These are phyloP conservation scores for Tribonema minus DNA, from an alignment of 108 stramenopile genomes.

Conservation along the genomic window DNA sequence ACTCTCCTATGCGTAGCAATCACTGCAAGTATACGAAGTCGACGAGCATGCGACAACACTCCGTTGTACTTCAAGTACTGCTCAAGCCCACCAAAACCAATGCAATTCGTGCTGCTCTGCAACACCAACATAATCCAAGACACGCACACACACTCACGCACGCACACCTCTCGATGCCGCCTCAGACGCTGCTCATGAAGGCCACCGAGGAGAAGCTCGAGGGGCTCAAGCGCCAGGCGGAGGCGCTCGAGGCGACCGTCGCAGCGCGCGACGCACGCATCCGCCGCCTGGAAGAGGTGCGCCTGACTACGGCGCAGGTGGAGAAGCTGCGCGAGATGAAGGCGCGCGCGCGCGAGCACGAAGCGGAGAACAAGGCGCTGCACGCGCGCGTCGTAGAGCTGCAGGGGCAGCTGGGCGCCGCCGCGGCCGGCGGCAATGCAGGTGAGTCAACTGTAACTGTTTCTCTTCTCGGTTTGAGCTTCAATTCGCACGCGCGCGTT, in stretches of 20 bases:
- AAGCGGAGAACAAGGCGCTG: slow-evolving; percentile 20
- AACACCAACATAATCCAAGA: no score
- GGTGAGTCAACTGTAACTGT: no score
- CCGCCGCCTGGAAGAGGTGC: slow-evolving; percentile 6
- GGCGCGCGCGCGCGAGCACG: neutral
- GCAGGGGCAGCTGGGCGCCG: neutral
- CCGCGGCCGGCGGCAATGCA: neutral
- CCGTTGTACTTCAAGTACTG: no score
- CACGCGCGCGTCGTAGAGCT: slow-evolving; percentile 8
- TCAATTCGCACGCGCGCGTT: no score
- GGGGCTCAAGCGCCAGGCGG: neutral
- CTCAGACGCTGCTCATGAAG: neutral
- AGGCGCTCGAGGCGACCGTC: slow-evolving; percentile 7
- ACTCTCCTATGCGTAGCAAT: no score
- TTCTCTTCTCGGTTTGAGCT: no score
- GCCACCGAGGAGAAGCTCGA: slow-evolving; percentile 6
- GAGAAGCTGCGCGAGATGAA: slow-evolving; percentile 18
- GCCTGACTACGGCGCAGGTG: slow-evolving; percentile 23
- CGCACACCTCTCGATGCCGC: no score
- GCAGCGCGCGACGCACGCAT: slow-evolving; percentile 20
- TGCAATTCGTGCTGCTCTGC: no score
- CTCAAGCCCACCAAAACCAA: no score
- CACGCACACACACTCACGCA: no score
- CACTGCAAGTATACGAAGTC: no score
- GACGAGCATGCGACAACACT: no score